These are phyloP conservation scores for Ceratorhiza oryzae-sativae DNA, from an alignment of 1,284 basidiomycete genomes.

Conservation along the genomic window DNA sequence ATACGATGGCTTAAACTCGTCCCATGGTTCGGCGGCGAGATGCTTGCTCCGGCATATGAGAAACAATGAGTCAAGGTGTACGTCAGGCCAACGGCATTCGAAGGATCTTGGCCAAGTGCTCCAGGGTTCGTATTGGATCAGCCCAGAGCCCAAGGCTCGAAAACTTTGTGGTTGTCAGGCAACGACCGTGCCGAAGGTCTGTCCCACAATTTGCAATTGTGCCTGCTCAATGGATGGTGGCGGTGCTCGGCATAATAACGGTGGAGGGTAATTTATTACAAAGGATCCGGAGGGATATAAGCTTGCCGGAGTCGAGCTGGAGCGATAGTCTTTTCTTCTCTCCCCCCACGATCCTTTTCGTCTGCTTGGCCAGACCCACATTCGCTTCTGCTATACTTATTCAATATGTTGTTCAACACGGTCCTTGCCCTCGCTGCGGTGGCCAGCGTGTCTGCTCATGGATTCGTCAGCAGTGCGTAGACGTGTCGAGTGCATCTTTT, in stretches of 20 bases:
- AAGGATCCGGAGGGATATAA: conserved; percentile 16
- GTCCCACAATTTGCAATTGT: background rate
- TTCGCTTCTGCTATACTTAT: background rate
- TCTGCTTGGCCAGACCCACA: conserved; percentile 31
- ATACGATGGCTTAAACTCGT: too few species aligned
- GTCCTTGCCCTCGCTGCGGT: conserved; percentile 31
- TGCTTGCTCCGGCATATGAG: too few species aligned
- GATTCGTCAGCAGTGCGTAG: conserved; percentile 12
- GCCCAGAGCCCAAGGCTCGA: background rate
- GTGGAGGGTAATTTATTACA: conserved; percentile 25
- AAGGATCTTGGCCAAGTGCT: too few species aligned
- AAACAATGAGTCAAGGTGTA: too few species aligned
- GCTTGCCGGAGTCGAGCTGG: background rate
- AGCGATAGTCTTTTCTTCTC: background rate
- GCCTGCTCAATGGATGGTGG: conserved; percentile 9
- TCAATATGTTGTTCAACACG: conserved; percentile 27
- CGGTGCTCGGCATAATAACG: background rate
- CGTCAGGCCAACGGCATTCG: too few species aligned
- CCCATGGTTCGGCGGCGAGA: too few species aligned
- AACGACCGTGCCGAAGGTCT: conserved; percentile 9
- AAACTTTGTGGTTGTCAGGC: background rate
- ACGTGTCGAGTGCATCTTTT: background rate
- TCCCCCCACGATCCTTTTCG: background rate
- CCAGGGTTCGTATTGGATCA: too few species aligned
- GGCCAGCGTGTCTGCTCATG: conserved; percentile 30